A percentile compares a stretch with the other conserved stretches of the same genome.
Conservation (phyloP, 176 grass and related monocot species). For the Rhynchospora breviuscula region DNA sequence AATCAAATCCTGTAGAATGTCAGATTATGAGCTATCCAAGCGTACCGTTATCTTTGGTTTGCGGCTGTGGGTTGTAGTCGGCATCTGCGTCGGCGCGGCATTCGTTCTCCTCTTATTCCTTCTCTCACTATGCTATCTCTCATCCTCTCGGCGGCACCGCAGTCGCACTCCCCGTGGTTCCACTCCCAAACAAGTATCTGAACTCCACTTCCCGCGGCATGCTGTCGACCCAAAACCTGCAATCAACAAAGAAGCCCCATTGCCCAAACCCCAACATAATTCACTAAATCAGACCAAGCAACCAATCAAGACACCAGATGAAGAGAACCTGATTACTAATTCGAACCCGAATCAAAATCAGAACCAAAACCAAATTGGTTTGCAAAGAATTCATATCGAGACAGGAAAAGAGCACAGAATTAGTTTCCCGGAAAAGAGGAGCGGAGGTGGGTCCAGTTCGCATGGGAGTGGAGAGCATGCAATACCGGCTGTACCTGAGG, state of each 20-base stretch:
- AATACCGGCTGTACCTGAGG: constrained; percentile 51
- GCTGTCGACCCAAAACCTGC: constrained; percentile 41
- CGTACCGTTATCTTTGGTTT: constrained; percentile 74
- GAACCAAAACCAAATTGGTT: constrained; percentile 9
- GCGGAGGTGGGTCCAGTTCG: constrained; percentile 51
- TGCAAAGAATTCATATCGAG: constrained; percentile 62
- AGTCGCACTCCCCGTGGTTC: constrained; percentile 25
- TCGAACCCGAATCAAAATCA: constrained; percentile 27
- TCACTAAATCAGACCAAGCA: constrained; percentile 11
- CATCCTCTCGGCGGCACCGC: constrained; percentile 53
- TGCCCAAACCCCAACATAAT: constrained; percentile 30
- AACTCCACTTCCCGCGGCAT: constrained; percentile 33
- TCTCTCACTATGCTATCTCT: constrained; percentile 57
- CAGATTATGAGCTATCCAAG: constrained; percentile 71
- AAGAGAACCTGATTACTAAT: constrained; percentile 21
- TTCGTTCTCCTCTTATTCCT: constrained; percentile 81
- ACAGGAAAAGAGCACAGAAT: constrained; percentile 94
- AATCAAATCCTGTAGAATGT: constrained; percentile 38
- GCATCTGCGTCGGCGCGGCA: constrained; percentile 66
- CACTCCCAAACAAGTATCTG: constrained; percentile 26
- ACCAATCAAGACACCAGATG: background rate
- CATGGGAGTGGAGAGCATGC: constrained; percentile 77
- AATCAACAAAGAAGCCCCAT: constrained; percentile 19
- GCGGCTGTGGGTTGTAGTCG: constrained; percentile 69
- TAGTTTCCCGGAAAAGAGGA: constrained; percentile 73